Evolutionary conservation across 345 rosid species (phyloP).

Genomic region (Chamaenerion angustifolium): DNA sequence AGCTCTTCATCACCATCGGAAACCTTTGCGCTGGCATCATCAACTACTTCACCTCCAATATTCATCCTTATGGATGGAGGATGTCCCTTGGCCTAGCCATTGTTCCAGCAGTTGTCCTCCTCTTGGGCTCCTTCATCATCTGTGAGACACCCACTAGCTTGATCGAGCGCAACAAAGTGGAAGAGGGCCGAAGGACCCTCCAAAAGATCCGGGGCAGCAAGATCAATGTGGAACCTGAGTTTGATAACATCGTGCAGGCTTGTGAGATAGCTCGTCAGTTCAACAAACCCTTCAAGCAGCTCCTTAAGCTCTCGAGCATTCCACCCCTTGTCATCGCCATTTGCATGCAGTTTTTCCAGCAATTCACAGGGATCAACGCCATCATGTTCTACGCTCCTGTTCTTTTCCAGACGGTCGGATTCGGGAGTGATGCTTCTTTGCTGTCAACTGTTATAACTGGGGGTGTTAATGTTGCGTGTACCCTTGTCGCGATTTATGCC

Average conservation of each 20-base stretch:
- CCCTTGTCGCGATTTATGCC: slow-evolving; percentile 34
- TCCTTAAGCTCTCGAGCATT: slow-evolving; percentile 17
- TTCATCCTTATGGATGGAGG: background rate
- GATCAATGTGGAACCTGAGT: slow-evolving; percentile 19
- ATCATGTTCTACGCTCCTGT: slow-evolving; percentile 53
- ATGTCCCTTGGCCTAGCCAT: background rate
- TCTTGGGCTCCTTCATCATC: background rate
- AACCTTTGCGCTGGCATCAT: slow-evolving; percentile 30
- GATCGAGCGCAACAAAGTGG: slow-evolving; percentile 24
- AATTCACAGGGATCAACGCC: slow-evolving; percentile 33
- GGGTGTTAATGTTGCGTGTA: slow-evolving; percentile 35
- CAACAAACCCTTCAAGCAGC: slow-evolving; percentile 30
- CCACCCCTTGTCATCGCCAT: slow-evolving; percentile 24
- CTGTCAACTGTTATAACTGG: slow-evolving; percentile 50
- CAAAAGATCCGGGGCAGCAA: slow-evolving; percentile 27
- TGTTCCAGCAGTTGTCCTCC: background rate
- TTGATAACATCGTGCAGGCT: slow-evolving; percentile 16
- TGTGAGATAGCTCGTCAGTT: slow-evolving; percentile 17
- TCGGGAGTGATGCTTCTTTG: slow-evolving; percentile 37
- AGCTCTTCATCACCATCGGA: slow-evolving; percentile 22
- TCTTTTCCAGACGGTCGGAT: slow-evolving; percentile 55
- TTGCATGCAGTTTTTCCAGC: slow-evolving; percentile 25
- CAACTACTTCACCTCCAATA: slow-evolving; percentile 1
- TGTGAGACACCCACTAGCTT: no score
- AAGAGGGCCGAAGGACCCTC: slow-evolving; percentile 26